These are phyloP conservation scores for Limonomyces culmigenus DNA, from an alignment of 1,284 basidiomycete species.

Conservation along the genomic window DNA sequence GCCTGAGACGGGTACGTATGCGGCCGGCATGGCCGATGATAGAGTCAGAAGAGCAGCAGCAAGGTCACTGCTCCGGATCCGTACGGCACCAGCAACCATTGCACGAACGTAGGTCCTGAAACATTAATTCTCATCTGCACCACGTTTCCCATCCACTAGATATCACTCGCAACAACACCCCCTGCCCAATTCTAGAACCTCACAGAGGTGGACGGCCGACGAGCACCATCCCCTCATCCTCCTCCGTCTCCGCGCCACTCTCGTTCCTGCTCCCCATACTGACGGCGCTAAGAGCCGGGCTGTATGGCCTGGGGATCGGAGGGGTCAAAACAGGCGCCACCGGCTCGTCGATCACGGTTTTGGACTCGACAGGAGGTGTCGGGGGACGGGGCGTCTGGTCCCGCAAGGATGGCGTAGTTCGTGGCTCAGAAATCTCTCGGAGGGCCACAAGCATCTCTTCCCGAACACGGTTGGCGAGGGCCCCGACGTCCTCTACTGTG, in stretches of 20 bases:
- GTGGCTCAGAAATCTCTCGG: slow-evolving; percentile 44
- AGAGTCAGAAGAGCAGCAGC: no score
- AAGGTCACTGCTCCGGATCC: no score
- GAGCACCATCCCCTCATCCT: slow-evolving; percentile 65
- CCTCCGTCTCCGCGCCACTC: slow-evolving; percentile 52
- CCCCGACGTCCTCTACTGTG: slow-evolving; percentile 44
- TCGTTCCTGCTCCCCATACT: slow-evolving; percentile 20
- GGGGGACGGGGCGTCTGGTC: slow-evolving; percentile 5
- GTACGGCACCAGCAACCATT: no score
- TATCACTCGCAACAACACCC: no score
- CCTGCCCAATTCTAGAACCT: no score
- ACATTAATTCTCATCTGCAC: no score
- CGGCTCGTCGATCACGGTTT: slow-evolving; percentile 1
- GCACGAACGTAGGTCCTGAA: no score
- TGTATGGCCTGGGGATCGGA: background rate
- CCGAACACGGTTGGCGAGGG: slow-evolving; percentile 45
- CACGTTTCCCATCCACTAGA: no score
- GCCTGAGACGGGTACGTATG: no score
- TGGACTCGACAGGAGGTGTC: slow-evolving; percentile 6
- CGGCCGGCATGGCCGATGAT: no score
- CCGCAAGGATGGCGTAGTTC: slow-evolving; percentile 17
- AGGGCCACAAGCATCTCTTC: slow-evolving; percentile 58
- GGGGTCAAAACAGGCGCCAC: background rate
- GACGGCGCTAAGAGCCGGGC: background rate
- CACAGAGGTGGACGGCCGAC: slow-evolving; percentile 37